Base-by-base conservation (phyloP, 352 stramenopile species). In the Phytophthora europaea region DNA sequence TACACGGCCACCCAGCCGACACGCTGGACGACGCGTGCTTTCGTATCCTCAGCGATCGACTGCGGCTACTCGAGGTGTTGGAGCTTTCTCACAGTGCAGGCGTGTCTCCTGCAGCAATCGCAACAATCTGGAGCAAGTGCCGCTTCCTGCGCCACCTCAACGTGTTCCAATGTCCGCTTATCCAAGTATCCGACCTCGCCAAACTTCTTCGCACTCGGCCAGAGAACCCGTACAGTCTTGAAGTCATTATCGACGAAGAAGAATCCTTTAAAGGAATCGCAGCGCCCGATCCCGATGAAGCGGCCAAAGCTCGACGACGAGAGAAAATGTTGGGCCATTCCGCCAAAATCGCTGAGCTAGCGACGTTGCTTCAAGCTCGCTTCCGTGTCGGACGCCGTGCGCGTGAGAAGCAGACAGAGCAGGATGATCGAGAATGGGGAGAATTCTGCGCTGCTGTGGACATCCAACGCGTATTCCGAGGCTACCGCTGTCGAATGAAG, bases 381-480 rank as follows among this genome's bases (percentile, higher is more conserved):
- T 93, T 87, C 36, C 64, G 76, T 33, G 66, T 76, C 4, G 65
- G 76, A 51, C 67, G 69, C n/a, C 75, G 68, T 4, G 73, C 70
- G 6, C 48, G 79, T 5, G 59, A 68, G 40, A 81, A 82, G 45
- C 61, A 65, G 4, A 43, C 67, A 15, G 12, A 70, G 9, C 43
- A 79, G 9, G 53, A 82, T 28, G 47, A 73, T 4, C 67, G 67
- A 7, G 75, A 85, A 4, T 91, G 81, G 83, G 71, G 73, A 33
- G 57, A 79, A 40, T 85, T 89, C 31, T 91, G 84, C 62, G 78
- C 77, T 10, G 83, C 83, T 0, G 50, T 90, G 20, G 83, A 92
- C 28, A 92, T 93, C 10, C 85, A 94, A 50, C 82, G 85, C 9
- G 62, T 89, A 0, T 72, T 70, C n/a, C 73, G 81, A 55, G 87